Base-by-base conservation (phyloP, 2,329 filamentous ascomycete genomes). In the Claviceps paspali region DNA sequence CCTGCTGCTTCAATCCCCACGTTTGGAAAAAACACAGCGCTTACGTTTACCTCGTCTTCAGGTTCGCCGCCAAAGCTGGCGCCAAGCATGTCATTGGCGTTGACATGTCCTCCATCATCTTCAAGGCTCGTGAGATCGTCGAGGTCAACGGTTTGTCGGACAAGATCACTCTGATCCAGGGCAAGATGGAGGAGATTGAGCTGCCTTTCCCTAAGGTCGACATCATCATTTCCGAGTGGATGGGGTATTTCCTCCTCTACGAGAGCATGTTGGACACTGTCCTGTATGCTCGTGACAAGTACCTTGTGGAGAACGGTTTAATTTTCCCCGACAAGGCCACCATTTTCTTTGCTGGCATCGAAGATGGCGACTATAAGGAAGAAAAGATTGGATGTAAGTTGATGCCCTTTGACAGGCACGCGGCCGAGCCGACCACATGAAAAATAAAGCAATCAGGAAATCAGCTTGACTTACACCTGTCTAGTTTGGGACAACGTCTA, bases 211-310 rank as follows among this genome's bases (percentile, higher is more conserved):
- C 85, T 53, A 83, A 96, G 64, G 91, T 98, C 47, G 91, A 98
- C 56, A 98, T 98, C 58, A 98, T 98, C 65, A 93, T 98, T 59
- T 96, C 88, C 2, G 91, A 98, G 69, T 98, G 91, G 91, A 98
- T 98, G 91, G 91, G 91, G 24, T 98, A 98, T 68, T 96, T 96
- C 69, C 68, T 98, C 37, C 77, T 98, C 43, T 98, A 98, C 64
- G 91, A 98, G 76, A 83, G 76, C 74, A 98, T 98, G 91, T 64
- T 98, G 55, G 91, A 98, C 66, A 98, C 91, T 23, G 91, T 98
- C 35, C 73, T 98, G 41, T 96, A 95, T 57, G 91, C 91, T 19
- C 79, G 91, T 51, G 91, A 98, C 70, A 81, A 72, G 59, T 98
- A 94, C 62, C 77, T 98, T 43, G 69, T 67, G 45, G 79, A 82